Conservation (phyloP, 225 moss, liverwort and hornwort species). For the Sphagnum contortum region DNA sequence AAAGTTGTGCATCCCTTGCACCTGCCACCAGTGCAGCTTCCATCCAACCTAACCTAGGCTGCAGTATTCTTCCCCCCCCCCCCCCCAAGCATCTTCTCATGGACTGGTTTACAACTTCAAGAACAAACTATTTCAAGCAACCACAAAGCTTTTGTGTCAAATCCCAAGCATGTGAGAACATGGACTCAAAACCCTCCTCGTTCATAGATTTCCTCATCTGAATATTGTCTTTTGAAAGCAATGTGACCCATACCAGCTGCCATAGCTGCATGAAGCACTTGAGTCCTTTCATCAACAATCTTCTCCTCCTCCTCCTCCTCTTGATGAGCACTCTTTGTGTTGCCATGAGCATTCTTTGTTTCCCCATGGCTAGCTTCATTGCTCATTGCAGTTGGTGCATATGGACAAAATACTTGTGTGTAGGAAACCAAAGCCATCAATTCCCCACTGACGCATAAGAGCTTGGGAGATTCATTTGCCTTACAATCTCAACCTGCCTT, state of each 20-base stretch:
- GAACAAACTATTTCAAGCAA: background rate
- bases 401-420: too few species aligned
- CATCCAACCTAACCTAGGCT: conserved; percentile 53
- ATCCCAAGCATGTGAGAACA: too few species aligned
- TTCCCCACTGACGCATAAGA: too few species aligned
- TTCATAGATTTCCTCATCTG: background rate
- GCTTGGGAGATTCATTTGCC: too few species aligned
- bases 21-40: conserved; percentile 45
- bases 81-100: too few species aligned
- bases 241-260: conserved; percentile 36
- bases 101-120: background rate
- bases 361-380: conserved; percentile 3
- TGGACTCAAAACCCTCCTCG: background rate
- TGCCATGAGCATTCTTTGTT: conserved; percentile 3
- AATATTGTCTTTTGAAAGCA: background rate
- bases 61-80: background rate
- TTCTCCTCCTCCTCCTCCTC: conserved; percentile 13
- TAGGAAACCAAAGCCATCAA: too few species aligned
- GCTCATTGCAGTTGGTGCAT: too few species aligned
- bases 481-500: too few species aligned
- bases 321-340: background rate
- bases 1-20: conserved; percentile 44
- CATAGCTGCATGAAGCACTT: conserved; percentile 36
- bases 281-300: conserved; percentile 32
- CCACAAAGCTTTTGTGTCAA: background rate